A percentile compares a stretch with the other conserved stretches of the same genome.
phyloP scores from a whole-genome alignment of 2,329 filamentous ascomycete genomes.

The Thermoascus crustaceus region DNA sequence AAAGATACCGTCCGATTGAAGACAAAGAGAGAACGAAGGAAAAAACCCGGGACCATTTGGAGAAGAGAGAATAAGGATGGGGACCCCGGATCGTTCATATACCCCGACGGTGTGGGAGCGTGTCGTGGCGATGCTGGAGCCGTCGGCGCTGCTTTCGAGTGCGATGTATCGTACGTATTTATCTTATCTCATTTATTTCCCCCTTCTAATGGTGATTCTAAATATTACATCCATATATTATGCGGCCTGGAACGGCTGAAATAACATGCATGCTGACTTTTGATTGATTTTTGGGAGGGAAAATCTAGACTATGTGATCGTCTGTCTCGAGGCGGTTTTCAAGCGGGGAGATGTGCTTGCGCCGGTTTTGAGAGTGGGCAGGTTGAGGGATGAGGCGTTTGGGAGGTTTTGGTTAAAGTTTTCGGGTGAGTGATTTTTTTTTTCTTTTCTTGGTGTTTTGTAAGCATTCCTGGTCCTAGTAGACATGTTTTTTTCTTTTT shows the following conservation, averaged over 20 bases:
- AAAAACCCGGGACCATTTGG: no score
- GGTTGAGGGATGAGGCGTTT: constrained; percentile 34
- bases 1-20: no score
- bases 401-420: constrained; percentile 34
- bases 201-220: constrained; percentile 3
- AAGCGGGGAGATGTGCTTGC: constrained; percentile 26
- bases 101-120: background rate
- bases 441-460: constrained; percentile 2
- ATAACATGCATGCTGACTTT: no score
- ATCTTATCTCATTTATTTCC: background rate
- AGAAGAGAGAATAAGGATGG: no score
- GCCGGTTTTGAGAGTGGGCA: constrained; percentile 20
- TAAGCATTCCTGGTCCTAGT: no score
- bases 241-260: no score
- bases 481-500: constrained; percentile 4
- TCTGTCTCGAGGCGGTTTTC: constrained; percentile 26
- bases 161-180: constrained; percentile 4
- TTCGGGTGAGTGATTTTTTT: constrained; percentile 19
- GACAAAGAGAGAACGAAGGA: no score
- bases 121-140: background rate
- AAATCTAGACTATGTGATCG: constrained; percentile 22
- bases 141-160: background rate
- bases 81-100: no score
- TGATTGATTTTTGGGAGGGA: constrained; percentile 7
- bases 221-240: no score